phyloP scores from a whole-genome alignment of 2,329 filamentous ascomycete species.

The Aureobasidium sp. region DNA sequence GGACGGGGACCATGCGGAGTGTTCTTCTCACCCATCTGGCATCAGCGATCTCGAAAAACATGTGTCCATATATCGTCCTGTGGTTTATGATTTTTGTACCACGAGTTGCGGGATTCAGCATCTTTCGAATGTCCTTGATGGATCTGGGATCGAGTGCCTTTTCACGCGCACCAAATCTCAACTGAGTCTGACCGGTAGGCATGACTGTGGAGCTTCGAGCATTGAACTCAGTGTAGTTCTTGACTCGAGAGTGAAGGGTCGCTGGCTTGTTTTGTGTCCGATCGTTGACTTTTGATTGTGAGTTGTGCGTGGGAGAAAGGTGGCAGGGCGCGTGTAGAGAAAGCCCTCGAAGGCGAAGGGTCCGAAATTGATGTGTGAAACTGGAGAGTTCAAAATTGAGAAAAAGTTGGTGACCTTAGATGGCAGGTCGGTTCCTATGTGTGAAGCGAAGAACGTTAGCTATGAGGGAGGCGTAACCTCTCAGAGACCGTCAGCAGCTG shows the following conservation, averaged over 20 bases:
- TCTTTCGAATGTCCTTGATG: neutral
- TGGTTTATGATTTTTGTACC: neutral
- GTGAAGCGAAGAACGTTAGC: neutral
- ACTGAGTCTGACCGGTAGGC: neutral
- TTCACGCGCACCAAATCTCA: neutral
- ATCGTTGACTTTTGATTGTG: neutral
- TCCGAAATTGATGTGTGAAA: neutral
- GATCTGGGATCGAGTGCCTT: neutral
- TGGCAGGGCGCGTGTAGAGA: neutral
- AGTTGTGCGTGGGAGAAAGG: neutral
- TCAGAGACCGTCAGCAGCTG: too few relatives aligned
- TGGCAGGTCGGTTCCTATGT: neutral
- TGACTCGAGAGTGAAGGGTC: neutral
- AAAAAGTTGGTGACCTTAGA: neutral
- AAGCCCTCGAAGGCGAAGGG: neutral
- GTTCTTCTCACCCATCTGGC: too few relatives aligned
- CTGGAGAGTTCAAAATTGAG: neutral
- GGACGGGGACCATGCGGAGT: neutral
- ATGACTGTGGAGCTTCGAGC: neutral
- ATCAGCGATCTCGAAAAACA: neutral
- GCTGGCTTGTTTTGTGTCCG: neutral
- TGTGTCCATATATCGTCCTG: neutral
- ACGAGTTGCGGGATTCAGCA: neutral
- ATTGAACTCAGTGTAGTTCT: neutral
- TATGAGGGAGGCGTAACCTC: neutral